Evolutionary conservation across 108 stramenopile species (phyloP).

Genomic region (Fistulifera pelliculosa): DNA sequence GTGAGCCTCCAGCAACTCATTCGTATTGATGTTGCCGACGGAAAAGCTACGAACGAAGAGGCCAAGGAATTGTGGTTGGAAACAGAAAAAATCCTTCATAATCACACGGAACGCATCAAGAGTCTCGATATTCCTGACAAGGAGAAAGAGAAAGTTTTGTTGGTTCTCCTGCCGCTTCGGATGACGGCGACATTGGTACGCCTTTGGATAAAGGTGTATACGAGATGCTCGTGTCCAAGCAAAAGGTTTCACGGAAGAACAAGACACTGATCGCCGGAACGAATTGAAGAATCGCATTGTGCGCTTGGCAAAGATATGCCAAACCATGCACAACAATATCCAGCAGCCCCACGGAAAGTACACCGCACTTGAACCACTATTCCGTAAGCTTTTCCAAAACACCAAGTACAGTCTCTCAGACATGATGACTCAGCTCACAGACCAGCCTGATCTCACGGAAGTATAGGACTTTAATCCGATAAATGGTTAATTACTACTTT

Average conservation of each 20-base stretch:
- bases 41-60: slow-evolving; percentile 68
- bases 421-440: slow-evolving; percentile 87
- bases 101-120: slow-evolving; percentile 47
- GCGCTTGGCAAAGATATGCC: slow-evolving; percentile 76
- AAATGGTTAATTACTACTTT: no score
- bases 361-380: slow-evolving; percentile 61
- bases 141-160: slow-evolving; percentile 67
- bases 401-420: slow-evolving; percentile 85
- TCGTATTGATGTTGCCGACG: slow-evolving; percentile 37
- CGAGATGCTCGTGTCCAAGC: slow-evolving; percentile 82
- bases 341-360: slow-evolving; percentile 89
- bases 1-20: slow-evolving; percentile 76
- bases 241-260: slow-evolving; percentile 78
- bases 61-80: slow-evolving; percentile 65
- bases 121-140: slow-evolving; percentile 56
- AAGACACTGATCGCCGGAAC: slow-evolving; percentile 68
- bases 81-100: slow-evolving; percentile 57
- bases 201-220: slow-evolving; percentile 84
- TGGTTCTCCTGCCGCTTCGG: slow-evolving; percentile 30
- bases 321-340: slow-evolving; percentile 83
- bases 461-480: slow-evolving; percentile 30
- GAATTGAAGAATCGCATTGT: slow-evolving; percentile 84
- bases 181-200: slow-evolving; percentile 45
- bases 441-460: slow-evolving; percentile 79
- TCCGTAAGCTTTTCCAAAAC: slow-evolving; percentile 82